Evolutionary conservation across 768 basidiomycete species (phyloP), one percentile per base, ranked within the genome.

Genomic region (Tylopilus sp.): DNA sequence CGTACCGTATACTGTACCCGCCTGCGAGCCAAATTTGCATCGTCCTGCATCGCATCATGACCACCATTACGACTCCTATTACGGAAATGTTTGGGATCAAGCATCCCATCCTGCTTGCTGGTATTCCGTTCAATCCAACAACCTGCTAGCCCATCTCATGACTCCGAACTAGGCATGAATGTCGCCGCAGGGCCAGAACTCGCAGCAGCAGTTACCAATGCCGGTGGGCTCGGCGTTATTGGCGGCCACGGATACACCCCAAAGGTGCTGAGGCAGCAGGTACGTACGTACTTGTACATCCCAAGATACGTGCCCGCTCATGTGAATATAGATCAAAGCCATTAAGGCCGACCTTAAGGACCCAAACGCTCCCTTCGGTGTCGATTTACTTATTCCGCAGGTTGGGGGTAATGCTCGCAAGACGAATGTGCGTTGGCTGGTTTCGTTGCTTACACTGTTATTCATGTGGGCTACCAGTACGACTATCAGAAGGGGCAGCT

Each of bases 181-280:
- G 81, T 83, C 15, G 81, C 83, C 18, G 80, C 81, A 7, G 83
- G 83, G 21, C 80, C 93, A 17, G 91, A 94, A 67, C 81, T 95
- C 22, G 93, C 92, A 17, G 94, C 93, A 36, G 93, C 91, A 35
- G 93, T 95, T 51, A 91, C 91, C 40, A 97, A 95, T 62, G 94
- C 92, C 23, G 93, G 94, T 43, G 94, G 94, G 46, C 60, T 97
- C 39, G 94, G 94, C 56, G 91, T 95, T 46, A 91, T 98, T 54
- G 94, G 94, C 33, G 94, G 94, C 48, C 76, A 88, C 28, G 90
- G 90, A 0, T 93, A 87, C 65, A 91, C 91, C 3, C 88, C 88
- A 20, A 88, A 87, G 68, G 76, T 89, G 45, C 78, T 93, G 21
- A 81, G 86, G 40, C 75, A 80, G 59, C 91, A 92, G 77, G 90